Evolutionary conservation across 768 basidiomycete genomes (phyloP), one percentile per base, ranked within the genome.

Genomic region (Flagelloscypha sp.): DNA sequence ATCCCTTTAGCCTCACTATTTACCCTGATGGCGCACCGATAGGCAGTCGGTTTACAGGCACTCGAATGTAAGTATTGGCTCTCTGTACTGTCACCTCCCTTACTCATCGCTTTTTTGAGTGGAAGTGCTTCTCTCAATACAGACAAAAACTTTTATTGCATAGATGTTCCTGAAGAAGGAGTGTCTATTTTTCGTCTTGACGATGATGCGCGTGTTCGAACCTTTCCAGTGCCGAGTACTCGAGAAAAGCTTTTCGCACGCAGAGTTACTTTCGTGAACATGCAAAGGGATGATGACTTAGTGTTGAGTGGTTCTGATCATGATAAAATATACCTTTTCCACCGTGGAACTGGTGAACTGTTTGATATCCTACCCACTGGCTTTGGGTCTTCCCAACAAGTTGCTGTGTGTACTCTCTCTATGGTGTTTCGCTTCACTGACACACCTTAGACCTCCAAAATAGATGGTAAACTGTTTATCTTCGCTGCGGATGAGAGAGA

Each of bases 281-380:
- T n/a, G n/a, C n/a, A n/a, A n/a, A n/a, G n/a, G n/a, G 29, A 43
- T 16, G 33, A 34, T 23, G 24, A 27, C 6, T 16, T 18, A 1
- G 41, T 49, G 20, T 24, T 47, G 1, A 33, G 33, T 12, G 38
- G 37, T 9, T 47, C 46, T 24, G 46, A 49, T 27, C 46, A 49
- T 27, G 46, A 43, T 3, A 21, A 41, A 2, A 32, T 47, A 5
- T 45, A 49, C 18, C 19, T 49, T 5, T 49, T 49, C 37, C 43
- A 49, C 18, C 13, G 46, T 7, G 12, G 30, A 15, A 39, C n/a
- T 11, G 48, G 48, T n/a, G 15, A 38, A 3, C 22, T 36, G 1
- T 10, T 43, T 10, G 43, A 44, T 16, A 15, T 36, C 16, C n/a
- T n/a, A n/a, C n/a, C n/a, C n/a, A n/a, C n/a, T n/a, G n/a, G n/a